Base-by-base conservation (phyloP, 75 land plant species). In the Cryptomeria japonica region DNA sequence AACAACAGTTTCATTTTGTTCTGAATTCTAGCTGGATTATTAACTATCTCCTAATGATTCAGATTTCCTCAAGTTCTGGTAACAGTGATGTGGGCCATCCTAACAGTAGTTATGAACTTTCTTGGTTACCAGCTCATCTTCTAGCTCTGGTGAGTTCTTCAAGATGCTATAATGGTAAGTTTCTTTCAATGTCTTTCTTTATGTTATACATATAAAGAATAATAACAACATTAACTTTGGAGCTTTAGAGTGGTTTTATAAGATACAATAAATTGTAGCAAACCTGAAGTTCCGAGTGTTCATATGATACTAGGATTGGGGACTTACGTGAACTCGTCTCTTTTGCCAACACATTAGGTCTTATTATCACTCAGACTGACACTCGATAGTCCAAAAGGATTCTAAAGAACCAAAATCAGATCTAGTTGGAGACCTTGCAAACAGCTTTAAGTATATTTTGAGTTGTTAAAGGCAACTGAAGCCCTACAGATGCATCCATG, bases 71-170 rank as follows among this genome's bases (percentile, higher is more conserved):
- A 28, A 51, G 44, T 22, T 32, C 37, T 10, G 38, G n/a, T 49
- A 31, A 86, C 42, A 38, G 15, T 6, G n/a, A 64, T 55, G 90
- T 82, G 3, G 44, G 49, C 79, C 36, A 32, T 31, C 51, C 41
- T 73, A 84, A 85, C 36, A 83, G 88, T 51, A 84, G 85, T 36
- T 84, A 90, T 36, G 72, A 84, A 28, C 92, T 58, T 25, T 87
- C 86, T 28, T 92, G 93, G 92, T 44, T 92, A 83, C 89, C 92
- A 80, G 93, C 89, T 39, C 87, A 88, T 83, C 89, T 92, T 86
- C 58, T 90, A 32, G 70, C 80, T 79, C 85, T 92, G 92, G 93
- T 90, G n/a, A n/a, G 86, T 85, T 73, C 76, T 73, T 11, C 36
- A 31, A 11, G 32, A 73, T 73, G 12, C 36, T 73, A 5, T 32